These are phyloP conservation scores for Yarrowia yakushimensis DNA, from an alignment of 805 yeast species.

Conservation along the genomic window DNA sequence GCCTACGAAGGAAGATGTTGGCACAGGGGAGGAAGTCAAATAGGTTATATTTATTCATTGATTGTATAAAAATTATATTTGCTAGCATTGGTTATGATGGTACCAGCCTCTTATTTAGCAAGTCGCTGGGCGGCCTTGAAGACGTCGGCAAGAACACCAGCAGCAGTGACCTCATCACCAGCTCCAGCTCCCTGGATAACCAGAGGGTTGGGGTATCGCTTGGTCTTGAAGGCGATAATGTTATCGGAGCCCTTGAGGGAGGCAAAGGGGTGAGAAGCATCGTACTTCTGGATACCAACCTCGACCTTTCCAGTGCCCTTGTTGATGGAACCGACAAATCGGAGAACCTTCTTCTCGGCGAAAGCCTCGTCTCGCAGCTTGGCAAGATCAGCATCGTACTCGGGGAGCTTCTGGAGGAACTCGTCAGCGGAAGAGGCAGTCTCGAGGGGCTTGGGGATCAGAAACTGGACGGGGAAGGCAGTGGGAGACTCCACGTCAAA, in stretches of 20 bases:
- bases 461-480: slow-evolving; percentile 89
- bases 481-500: slow-evolving; percentile 79
- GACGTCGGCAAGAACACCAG: slow-evolving; percentile 92
- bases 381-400: slow-evolving; percentile 77
- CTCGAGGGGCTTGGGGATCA: slow-evolving; percentile 85
- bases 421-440: slow-evolving; percentile 57
- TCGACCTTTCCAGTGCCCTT: slow-evolving; percentile 59
- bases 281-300: slow-evolving; percentile 87
- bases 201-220: slow-evolving; percentile 89
- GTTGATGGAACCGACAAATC: slow-evolving; percentile 92
- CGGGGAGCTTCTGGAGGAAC: slow-evolving; percentile 74
- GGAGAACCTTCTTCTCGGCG: slow-evolving; percentile 75
- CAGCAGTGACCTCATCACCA: slow-evolving; percentile 72
- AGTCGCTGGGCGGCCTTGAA: slow-evolving; percentile 88
- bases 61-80: background rate
- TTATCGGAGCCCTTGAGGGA: slow-evolving; percentile 94
- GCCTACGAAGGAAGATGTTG: background rate
- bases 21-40: background rate
- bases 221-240: slow-evolving; percentile 85
- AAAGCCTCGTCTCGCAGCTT: slow-evolving; percentile 77
- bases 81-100: background rate
- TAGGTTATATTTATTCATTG: background rate
- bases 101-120: background rate
- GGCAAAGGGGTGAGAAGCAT: slow-evolving; percentile 90
- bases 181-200: slow-evolving; percentile 97